A percentile compares a stretch with the other conserved stretches of the same genome.
Evolutionary conservation across 2,329 filamentous ascomycete genomes (phyloP).

Genomic region (Emergomyces orientalis): DNA sequence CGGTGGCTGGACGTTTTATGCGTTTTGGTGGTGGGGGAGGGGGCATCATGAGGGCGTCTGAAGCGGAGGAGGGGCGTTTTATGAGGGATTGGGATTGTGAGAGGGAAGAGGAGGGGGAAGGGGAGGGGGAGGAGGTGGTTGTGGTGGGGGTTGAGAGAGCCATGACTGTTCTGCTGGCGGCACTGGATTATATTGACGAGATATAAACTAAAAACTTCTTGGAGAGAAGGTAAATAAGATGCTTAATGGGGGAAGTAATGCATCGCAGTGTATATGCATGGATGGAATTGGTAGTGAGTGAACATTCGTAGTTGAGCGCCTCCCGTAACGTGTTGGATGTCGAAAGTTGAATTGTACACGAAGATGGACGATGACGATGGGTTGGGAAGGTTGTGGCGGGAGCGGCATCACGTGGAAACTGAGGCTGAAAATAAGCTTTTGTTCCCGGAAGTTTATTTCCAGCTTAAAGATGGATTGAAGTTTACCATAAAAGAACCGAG

Average conservation of each 20-base stretch:
- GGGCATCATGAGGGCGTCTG: conserved; percentile 61
- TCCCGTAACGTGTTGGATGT: not conserved
- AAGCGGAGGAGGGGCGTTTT: conserved; percentile 23
- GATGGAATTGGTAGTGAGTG: not conserved
- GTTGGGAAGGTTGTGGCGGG: not conserved
- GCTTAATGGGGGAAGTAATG: not conserved
- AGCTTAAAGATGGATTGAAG: no score
- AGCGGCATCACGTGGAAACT: not conserved
- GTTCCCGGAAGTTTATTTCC: conserved; percentile 4
- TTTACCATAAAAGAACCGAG: no score
- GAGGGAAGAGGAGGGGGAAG: conserved; percentile 11
- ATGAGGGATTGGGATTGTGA: conserved; percentile 29
- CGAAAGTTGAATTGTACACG: not conserved
- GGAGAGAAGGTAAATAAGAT: no score
- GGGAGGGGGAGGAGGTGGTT: conserved; percentile 19
- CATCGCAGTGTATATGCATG: not conserved
- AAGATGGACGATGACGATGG: not conserved
- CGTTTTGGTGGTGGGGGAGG: conserved; percentile 76
- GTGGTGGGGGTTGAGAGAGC: not conserved
- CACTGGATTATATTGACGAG: not conserved
- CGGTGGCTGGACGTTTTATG: conserved; percentile 79
- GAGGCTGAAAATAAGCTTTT: conserved; percentile 8
- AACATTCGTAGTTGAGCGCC: not conserved
- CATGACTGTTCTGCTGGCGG: not conserved
- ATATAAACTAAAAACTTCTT: not conserved